Evolutionary conservation across 2,329 filamentous ascomycete species (phyloP).

Genomic region (Phyllosticta citriasiana): DNA sequence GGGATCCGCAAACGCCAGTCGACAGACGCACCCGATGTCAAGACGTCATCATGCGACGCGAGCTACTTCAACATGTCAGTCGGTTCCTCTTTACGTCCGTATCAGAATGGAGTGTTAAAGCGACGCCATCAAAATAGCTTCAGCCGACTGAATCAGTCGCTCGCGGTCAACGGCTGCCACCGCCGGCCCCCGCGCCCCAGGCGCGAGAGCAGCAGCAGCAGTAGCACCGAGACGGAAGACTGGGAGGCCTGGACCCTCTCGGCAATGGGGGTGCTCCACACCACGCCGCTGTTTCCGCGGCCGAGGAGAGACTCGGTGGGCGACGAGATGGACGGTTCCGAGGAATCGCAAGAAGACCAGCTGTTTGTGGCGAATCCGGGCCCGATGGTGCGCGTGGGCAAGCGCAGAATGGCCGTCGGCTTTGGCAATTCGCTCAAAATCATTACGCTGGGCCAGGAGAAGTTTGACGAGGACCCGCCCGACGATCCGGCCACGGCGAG

Average conservation of each 20-base stretch:
- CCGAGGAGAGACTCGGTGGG: neutral
- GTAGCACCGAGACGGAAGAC: slow-evolving; percentile 20
- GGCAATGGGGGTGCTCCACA: slow-evolving; percentile 35
- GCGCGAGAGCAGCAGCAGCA: neutral
- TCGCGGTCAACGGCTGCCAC: neutral
- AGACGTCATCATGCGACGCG: slow-evolving; percentile 2
- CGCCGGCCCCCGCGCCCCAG: neutral
- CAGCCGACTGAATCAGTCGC: neutral
- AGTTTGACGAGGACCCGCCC: slow-evolving; percentile 40
- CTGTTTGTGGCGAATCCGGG: slow-evolving; percentile 58
- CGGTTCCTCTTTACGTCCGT: neutral
- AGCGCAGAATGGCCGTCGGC: slow-evolving; percentile 56
- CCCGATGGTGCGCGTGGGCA: slow-evolving; percentile 53
- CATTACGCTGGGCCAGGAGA: slow-evolving; percentile 55
- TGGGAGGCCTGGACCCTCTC: slow-evolving; percentile 49
- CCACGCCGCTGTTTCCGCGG: slow-evolving; percentile 23
- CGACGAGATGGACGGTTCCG: slow-evolving; percentile 23
- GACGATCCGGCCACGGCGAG: slow-evolving; percentile 4
- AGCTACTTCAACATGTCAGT: slow-evolving; percentile 4
- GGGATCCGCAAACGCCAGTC: slow-evolving; percentile 46
- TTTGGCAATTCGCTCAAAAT: slow-evolving; percentile 67
- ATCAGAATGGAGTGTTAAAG: slow-evolving; percentile 4
- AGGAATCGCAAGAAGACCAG: slow-evolving; percentile 39
- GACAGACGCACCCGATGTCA: slow-evolving; percentile 20
- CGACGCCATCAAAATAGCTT: neutral